Evolutionary conservation across 164 flowering plant genomes (phyloP).

Genomic region (Liriodendron chinense): DNA sequence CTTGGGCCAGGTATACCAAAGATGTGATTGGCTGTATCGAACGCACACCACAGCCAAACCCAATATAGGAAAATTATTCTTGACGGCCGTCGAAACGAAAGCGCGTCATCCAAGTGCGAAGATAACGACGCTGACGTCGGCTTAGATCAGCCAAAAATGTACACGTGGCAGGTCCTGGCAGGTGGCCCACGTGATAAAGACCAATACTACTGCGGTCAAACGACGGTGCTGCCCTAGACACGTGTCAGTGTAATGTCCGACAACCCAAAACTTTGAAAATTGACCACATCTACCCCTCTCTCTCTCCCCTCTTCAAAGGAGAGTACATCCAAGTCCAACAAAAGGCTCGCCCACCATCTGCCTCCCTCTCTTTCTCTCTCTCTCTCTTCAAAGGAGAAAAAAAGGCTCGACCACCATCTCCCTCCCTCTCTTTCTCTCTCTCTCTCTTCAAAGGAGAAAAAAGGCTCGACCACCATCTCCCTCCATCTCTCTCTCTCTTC

Average conservation of each 20-base stretch:
- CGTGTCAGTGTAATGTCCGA: conserved; percentile 22
- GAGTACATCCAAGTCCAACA: no score
- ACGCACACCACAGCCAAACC: no score
- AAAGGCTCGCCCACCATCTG: conserved; percentile 6
- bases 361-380: conserved; percentile 21
- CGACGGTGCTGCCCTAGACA: conserved; percentile 29
- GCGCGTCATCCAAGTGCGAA: conserved; percentile 3
- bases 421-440: not conserved
- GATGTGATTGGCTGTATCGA: no score
- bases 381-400: no score
- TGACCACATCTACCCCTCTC: conserved; percentile 22
- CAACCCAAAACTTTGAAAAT: conserved; percentile 14
- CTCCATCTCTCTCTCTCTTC: not conserved
- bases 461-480: conserved; percentile 18
- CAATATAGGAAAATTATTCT: no score
- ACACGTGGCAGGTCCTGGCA: not conserved
- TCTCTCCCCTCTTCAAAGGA: not conserved
- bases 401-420: not conserved
- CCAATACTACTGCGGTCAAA: conserved; percentile 36
- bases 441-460: no score
- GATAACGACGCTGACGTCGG: conserved; percentile 11
- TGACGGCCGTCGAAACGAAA: not conserved
- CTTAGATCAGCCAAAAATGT: not conserved
- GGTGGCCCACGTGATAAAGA: conserved; percentile 23
- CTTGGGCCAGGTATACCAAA: no score